Conservation (phyloP, 345 rosid genomes). For the Cochlearia excelsa region DNA sequence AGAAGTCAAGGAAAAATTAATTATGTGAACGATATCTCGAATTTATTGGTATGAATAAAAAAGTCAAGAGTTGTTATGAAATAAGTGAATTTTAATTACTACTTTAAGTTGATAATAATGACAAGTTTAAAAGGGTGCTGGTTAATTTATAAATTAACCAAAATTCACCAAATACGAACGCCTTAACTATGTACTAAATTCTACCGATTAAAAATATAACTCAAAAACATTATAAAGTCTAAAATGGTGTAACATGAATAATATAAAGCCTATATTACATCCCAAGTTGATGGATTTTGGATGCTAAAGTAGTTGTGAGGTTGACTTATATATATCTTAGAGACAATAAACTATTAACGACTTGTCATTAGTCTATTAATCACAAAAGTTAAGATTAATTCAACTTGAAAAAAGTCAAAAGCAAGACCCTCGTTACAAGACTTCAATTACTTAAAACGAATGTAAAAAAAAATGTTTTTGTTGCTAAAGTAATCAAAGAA, state of each 20-base stretch:
- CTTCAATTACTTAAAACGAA: not conserved
- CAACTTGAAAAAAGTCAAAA: not conserved
- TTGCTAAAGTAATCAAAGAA: constrained; percentile 12
- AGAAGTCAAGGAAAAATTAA: not conserved
- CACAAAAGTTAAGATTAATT: not conserved
- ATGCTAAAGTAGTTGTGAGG: not conserved
- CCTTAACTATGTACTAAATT: not conserved
- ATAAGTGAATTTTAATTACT: not conserved
- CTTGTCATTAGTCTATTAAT: constrained; percentile 6
- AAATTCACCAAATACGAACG: not conserved
- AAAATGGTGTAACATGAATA: not conserved
- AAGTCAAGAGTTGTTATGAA: too few species aligned
- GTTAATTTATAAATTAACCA: not conserved
- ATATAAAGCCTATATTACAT: constrained; percentile 6
- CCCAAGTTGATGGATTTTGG: constrained; percentile 7
- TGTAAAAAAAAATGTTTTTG: not conserved
- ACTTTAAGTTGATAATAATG: not conserved
- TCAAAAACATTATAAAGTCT: not conserved
- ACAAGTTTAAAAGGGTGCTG: constrained; percentile 1
- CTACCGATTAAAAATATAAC: not conserved
- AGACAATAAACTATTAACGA: not conserved
- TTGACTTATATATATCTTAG: constrained; percentile 4
- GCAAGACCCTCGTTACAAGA: not conserved
- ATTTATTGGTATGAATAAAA: too few species aligned
- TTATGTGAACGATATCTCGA: too few species aligned